A percentile compares a stretch with the other conserved stretches of the same genome.
These are phyloP conservation scores for Leccinum obscurum DNA, from an alignment of 768 basidiomycete genomes.

Conservation along the genomic window DNA sequence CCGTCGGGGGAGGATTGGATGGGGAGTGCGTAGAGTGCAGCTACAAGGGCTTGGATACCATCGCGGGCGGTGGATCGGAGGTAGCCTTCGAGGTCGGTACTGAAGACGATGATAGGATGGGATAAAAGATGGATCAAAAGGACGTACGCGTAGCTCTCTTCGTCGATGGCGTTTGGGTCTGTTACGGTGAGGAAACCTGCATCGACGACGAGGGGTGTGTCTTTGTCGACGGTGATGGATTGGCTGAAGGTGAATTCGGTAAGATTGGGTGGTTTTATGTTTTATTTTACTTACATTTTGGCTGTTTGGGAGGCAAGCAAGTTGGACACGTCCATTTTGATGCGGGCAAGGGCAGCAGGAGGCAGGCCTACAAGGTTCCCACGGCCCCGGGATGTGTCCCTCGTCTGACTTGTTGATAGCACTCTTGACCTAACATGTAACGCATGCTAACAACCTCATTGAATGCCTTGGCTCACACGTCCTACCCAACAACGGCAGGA, in stretches of 20 bases:
- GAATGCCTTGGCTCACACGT: too few species aligned
- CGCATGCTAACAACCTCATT: too few species aligned
- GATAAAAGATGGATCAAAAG: background rate
- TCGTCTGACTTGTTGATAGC: too few species aligned
- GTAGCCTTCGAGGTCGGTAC: slow-evolving; percentile 77
- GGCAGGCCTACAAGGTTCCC: too few species aligned
- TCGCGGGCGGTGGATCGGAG: slow-evolving; percentile 78
- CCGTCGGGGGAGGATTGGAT: slow-evolving; percentile 75
- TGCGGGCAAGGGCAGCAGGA: background rate
- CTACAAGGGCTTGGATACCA: slow-evolving; percentile 78
- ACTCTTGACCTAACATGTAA: too few species aligned
- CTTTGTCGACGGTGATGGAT: background rate
- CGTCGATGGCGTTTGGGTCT: slow-evolving; percentile 85
- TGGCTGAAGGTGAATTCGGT: background rate
- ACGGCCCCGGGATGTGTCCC: too few species aligned
- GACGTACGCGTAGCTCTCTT: slow-evolving; percentile 79
- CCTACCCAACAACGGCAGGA: too few species aligned
- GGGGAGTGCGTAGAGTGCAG: slow-evolving; percentile 81
- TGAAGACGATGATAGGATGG: slow-evolving; percentile 26
- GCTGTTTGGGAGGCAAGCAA: background rate
- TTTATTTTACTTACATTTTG: background rate
- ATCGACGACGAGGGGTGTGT: background rate
- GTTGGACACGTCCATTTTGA: background rate
- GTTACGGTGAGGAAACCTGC: slow-evolving; percentile 77
- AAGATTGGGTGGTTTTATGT: background rate